A percentile compares a stretch with the other conserved stretches of the same genome.
Conservation (phyloP, 805 yeast genomes). For the Candida awuae region DNA sequence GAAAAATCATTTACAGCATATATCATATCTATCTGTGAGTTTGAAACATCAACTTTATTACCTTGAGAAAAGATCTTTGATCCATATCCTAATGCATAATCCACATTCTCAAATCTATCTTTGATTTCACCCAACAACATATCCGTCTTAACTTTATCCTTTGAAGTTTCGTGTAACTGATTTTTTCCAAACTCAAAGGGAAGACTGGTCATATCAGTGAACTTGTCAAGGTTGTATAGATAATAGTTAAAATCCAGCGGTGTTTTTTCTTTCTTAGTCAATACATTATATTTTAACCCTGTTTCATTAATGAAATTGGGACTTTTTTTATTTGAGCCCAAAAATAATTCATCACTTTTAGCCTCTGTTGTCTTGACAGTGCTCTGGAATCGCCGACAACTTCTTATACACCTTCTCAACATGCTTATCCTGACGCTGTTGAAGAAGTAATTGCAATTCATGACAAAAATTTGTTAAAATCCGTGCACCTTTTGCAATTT, state of each 20-base stretch:
- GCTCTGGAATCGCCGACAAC: too few relatives aligned
- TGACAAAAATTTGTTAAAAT: too few relatives aligned
- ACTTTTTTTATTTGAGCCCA: neutral
- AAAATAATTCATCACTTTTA: too few relatives aligned
- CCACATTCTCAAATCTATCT: constrained; percentile 4
- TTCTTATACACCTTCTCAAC: too few relatives aligned
- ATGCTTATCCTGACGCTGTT: too few relatives aligned
- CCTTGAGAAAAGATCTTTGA: constrained; percentile 86
- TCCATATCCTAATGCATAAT: constrained; percentile 88
- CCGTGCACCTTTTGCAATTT: too few relatives aligned
- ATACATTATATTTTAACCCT: neutral
- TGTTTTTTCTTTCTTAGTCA: constrained; percentile 23
- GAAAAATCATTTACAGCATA: constrained; percentile 69
- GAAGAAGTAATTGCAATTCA: too few relatives aligned
- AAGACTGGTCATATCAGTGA: constrained; percentile 33
- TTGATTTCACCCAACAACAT: constrained; percentile 31
- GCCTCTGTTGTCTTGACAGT: too few relatives aligned
- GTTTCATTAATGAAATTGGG: neutral
- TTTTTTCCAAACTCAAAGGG: constrained; percentile 55
- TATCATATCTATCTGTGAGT: constrained; percentile 78
- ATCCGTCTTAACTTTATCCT: constrained; percentile 33
- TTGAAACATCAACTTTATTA: constrained; percentile 24
- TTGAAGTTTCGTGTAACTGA: constrained; percentile 38
- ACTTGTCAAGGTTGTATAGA: constrained; percentile 24
- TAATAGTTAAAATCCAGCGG: constrained; percentile 30